Evolutionary conservation across 495 filamentous ascomycete genomes (phyloP), one percentile per base, ranked within the genome.

Genomic region (Alectoria sarmentosa): DNA sequence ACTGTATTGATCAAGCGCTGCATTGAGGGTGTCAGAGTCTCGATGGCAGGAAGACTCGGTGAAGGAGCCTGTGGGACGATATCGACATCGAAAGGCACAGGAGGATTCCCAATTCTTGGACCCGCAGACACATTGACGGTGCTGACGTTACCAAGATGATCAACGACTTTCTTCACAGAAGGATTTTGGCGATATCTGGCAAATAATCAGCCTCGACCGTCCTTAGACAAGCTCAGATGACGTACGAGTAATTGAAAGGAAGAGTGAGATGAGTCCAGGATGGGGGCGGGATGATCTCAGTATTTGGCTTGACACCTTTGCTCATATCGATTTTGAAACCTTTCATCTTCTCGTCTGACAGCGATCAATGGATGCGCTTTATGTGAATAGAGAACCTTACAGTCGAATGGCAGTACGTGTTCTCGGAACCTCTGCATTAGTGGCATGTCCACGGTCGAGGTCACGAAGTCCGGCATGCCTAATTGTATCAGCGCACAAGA

Each of bases 211-310:
- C 58, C 52, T 65, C 41, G 26, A 39, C 2, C 37, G 58, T 44
- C n/a, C 39, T 60, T 17, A 60, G 36, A 34, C 19, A 39, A 39
- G 60, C 39, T 9, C n/a, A 13, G 8, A 23, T 36, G 4, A 55
- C 77, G 14, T 74, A 82, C 79, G 77, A 73, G 67, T 83, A 84
- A 66, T 84, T 85, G 75, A 90, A 91, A 15, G 88, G 88, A 44
- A 90, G 73, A 13, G 80, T 77, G 55, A 82, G 81, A 61, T 84
- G 81, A 41, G 84, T 86, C 72, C 94, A 90, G 14, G 80, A 80
- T 1, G 93, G 89, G 0, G 94, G 90, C 21, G 90, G 90, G 37
- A 92, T 83, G 59, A 96, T 81, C 67, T 92, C 89, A 41, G 83
- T 82, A 60, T 85, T 80, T 36, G 69, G 72, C 7, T 76, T 77